Evolutionary conservation across 257 asterid genomes (phyloP).

Genomic region (Perilla frutescens): DNA sequence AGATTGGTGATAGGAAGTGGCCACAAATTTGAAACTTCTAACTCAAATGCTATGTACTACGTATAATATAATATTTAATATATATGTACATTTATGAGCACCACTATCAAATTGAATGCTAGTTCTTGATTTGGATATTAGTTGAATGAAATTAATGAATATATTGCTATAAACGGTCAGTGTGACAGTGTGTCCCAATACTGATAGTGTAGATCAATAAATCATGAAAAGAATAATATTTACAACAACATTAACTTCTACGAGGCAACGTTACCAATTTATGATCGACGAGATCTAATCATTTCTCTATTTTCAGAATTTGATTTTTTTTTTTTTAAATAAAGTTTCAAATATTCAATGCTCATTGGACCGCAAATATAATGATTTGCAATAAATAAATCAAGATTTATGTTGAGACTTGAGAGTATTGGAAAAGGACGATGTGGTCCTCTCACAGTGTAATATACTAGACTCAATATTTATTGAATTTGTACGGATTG

Average conservation of each 20-base stretch:
- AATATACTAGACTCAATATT: too few species aligned
- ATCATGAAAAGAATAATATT: constrained; percentile 5
- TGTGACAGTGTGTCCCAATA: constrained; percentile 4
- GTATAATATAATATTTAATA: too few species aligned
- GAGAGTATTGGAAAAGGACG: too few species aligned
- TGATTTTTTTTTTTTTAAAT: neutral
- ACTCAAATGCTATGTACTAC: too few species aligned
- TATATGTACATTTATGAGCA: neutral
- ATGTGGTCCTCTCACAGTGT: too few species aligned
- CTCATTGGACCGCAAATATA: too few species aligned
- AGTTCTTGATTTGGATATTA: neutral
- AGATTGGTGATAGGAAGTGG: neutral
- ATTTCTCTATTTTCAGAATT: neutral
- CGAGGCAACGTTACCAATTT: neutral
- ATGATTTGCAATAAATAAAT: too few species aligned
- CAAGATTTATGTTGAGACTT: too few species aligned
- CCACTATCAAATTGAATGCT: neutral
- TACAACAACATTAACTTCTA: neutral
- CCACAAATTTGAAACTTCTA: too few species aligned
- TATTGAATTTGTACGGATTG: too few species aligned
- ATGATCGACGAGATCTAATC: neutral
- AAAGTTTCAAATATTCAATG: neutral
- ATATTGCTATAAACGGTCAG: constrained; percentile 5
- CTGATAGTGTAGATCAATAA: neutral
- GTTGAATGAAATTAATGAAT: constrained; percentile 14